These are phyloP conservation scores for Yamadazyma paraphyllophila DNA, from an alignment of 805 yeast genomes.

Conservation along the genomic window DNA sequence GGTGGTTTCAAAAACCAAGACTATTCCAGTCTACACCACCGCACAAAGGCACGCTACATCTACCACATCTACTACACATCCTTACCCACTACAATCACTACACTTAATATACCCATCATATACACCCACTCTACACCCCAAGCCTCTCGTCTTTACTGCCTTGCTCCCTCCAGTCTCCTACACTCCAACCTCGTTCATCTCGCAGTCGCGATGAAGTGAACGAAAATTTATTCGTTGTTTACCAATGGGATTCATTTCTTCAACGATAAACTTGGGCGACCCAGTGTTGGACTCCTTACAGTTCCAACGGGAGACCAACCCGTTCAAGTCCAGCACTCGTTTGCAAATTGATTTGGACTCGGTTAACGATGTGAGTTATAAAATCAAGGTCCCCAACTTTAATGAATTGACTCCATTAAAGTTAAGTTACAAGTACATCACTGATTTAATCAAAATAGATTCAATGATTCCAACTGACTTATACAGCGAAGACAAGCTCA, in stretches of 20 bases:
- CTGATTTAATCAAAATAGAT: slow-evolving; percentile 56
- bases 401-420: slow-evolving; percentile 52
- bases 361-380: slow-evolving; percentile 41
- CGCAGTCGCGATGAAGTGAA: slow-evolving; percentile 7
- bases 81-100: no score
- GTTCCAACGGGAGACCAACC: slow-evolving; percentile 28
- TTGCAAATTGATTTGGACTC: slow-evolving; percentile 22
- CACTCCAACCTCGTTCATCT: neutral
- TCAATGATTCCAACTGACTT: slow-evolving; percentile 55
- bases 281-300: slow-evolving; percentile 23
- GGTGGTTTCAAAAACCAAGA: no score
- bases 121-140: neutral
- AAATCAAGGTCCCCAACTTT: slow-evolving; percentile 47
- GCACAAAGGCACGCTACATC: no score
- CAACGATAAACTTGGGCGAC: slow-evolving; percentile 12
- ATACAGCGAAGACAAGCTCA: slow-evolving; percentile 57
- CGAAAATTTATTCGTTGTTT: slow-evolving; percentile 8
- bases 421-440: slow-evolving; percentile 63
- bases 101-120: neutral
- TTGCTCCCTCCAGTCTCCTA: neutral
- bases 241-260: slow-evolving; percentile 19
- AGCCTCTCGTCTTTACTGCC: neutral
- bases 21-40: no score
- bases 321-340: slow-evolving; percentile 5
- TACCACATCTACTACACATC: no score